A percentile compares a stretch with the other conserved stretches of the same genome.
phyloP scores from a whole-genome alignment of 2,329 filamentous ascomycete species.

The Monilinia vaccinii-corymbosi region DNA sequence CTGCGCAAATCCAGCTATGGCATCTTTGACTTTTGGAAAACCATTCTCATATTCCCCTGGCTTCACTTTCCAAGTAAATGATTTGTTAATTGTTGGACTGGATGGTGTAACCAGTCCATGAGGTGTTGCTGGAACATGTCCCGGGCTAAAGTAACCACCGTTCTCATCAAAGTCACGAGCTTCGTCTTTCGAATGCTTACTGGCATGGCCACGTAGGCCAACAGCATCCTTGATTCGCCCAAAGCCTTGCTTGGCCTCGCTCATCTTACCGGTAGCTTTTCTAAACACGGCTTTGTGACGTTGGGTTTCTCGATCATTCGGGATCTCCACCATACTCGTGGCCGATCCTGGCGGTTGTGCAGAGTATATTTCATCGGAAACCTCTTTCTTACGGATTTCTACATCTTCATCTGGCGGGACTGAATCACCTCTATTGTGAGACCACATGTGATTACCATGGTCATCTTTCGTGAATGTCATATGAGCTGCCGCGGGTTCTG shows the following conservation, averaged over 20 bases:
- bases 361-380: slow-evolving; percentile 36
- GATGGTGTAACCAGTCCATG: slow-evolving; percentile 14
- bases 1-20: slow-evolving; percentile 4
- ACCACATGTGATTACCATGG: slow-evolving; percentile 36
- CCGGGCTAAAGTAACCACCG: slow-evolving; percentile 21
- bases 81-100: slow-evolving; percentile 33
- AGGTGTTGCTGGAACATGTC: slow-evolving; percentile 15
- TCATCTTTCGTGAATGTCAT: slow-evolving; percentile 51
- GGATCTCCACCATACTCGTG: slow-evolving; percentile 38
- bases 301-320: slow-evolving; percentile 46
- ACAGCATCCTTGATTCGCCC: slow-evolving; percentile 82
- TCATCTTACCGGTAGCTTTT: slow-evolving; percentile 68
- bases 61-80: slow-evolving; percentile 56
- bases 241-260: slow-evolving; percentile 72
- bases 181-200: slow-evolving; percentile 48
- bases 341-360: slow-evolving; percentile 37
- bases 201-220: slow-evolving; percentile 44
- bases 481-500: slow-evolving; percentile 37
- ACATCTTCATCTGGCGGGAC: slow-evolving; percentile 44
- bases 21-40: slow-evolving; percentile 18
- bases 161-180: slow-evolving; percentile 16
- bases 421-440: slow-evolving; percentile 42
- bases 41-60: slow-evolving; percentile 46
- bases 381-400: slow-evolving; percentile 33
- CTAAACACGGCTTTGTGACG: slow-evolving; percentile 63